These are phyloP conservation scores for Coleophoma crateriformis DNA, from an alignment of 2,329 filamentous ascomycete genomes.

Conservation along the genomic window DNA sequence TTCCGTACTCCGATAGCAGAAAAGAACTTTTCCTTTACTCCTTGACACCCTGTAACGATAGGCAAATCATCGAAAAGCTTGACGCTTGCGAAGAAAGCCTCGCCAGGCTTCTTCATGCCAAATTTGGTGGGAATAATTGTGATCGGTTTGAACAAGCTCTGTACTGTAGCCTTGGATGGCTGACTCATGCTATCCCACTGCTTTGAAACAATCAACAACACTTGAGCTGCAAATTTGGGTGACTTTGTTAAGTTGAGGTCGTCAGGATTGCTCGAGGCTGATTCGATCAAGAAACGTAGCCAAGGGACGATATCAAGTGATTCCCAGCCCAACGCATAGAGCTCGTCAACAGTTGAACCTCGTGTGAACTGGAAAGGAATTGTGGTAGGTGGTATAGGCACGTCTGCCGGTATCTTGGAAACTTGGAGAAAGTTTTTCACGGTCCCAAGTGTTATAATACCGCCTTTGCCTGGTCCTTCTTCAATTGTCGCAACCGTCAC, in stretches of 20 bases:
- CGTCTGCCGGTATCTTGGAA: constrained; percentile 72
- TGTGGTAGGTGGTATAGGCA: constrained; percentile 76
- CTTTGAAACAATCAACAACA: constrained; percentile 78
- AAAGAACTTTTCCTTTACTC: constrained; percentile 88
- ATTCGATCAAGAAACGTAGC: constrained; percentile 75
- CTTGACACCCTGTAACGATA: constrained; percentile 67
- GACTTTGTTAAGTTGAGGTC: constrained; percentile 68
- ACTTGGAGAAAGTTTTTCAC: constrained; percentile 71
- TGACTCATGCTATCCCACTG: constrained; percentile 78
- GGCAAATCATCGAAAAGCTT: constrained; percentile 93
- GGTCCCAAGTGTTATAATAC: constrained; percentile 70
- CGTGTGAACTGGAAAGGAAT: constrained; percentile 83
- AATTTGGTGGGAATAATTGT: constrained; percentile 84
- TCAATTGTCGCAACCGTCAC: constrained; percentile 71
- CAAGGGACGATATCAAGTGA: constrained; percentile 81
- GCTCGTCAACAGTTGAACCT: constrained; percentile 56
- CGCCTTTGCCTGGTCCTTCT: constrained; percentile 53
- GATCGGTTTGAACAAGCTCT: constrained; percentile 57
- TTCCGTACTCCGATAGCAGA: constrained; percentile 82
- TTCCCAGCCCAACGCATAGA: constrained; percentile 81
- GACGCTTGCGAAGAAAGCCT: constrained; percentile 91
- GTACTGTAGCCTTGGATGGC: constrained; percentile 59
- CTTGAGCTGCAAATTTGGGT: constrained; percentile 67
- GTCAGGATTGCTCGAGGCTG: constrained; percentile 49
- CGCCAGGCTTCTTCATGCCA: constrained; percentile 79